Evolutionary conservation across 495 filamentous ascomycete genomes (phyloP).

Genomic region (Tetracladium setigerum): DNA sequence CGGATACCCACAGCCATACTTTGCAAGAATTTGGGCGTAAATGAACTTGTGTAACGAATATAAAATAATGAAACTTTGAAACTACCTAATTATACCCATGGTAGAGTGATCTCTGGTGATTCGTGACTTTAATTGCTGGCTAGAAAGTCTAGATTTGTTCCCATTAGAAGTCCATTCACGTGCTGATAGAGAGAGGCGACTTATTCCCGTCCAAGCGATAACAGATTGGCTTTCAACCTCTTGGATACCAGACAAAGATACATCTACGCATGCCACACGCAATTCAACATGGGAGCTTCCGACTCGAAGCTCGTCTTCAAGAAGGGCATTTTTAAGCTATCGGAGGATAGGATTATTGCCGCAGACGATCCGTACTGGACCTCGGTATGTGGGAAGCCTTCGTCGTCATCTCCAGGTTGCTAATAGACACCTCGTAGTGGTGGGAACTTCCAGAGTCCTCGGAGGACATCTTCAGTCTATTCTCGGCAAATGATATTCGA

Average conservation of each 20-base stretch:
- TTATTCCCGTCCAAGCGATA: too few relatives aligned
- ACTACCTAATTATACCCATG: background rate
- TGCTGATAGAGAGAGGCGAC: too few relatives aligned
- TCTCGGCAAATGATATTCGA: slow-evolving; percentile 88
- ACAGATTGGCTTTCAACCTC: background rate
- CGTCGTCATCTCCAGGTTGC: background rate
- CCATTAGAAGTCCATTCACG: too few relatives aligned
- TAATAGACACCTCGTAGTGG: slow-evolving; percentile 52
- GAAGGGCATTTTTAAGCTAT: slow-evolving; percentile 95
- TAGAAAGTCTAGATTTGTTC: too few relatives aligned
- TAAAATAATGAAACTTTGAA: too few relatives aligned
- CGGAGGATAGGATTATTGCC: slow-evolving; percentile 81
- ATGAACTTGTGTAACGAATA: background rate
- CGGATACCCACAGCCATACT: slow-evolving; percentile 13
- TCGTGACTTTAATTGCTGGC: too few relatives aligned
- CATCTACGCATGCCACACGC: slow-evolving; percentile 11
- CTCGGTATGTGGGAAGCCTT: slow-evolving; percentile 49
- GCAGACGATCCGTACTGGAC: slow-evolving; percentile 91
- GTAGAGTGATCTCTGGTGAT: background rate
- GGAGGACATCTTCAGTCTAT: slow-evolving; percentile 95
- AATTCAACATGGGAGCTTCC: slow-evolving; percentile 77
- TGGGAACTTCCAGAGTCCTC: slow-evolving; percentile 96
- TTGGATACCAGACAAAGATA: background rate
- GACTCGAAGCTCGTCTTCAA: slow-evolving; percentile 99
- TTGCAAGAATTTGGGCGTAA: background rate